Evolutionary conservation across 805 yeast genomes (phyloP).

Genomic region (Metschnikowia proteae): DNA sequence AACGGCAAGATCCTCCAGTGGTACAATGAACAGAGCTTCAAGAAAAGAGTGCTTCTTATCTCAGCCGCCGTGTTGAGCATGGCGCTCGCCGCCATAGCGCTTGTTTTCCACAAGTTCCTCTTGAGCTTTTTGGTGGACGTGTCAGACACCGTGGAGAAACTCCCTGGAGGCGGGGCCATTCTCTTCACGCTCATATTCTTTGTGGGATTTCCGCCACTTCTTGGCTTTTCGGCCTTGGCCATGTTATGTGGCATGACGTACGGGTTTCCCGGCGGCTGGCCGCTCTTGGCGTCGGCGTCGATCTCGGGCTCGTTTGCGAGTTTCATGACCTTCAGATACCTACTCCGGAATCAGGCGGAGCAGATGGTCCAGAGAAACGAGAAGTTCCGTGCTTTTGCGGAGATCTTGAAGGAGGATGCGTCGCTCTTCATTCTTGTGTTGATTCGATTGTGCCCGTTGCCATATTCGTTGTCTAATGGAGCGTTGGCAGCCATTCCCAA

Average conservation of each 20-base stretch:
- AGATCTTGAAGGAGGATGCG: conserved; percentile 67
- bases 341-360: conserved; percentile 55
- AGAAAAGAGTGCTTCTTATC: conserved; percentile 13
- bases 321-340: conserved; percentile 61
- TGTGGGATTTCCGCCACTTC: conserved; percentile 86
- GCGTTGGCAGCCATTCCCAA: conserved; percentile 88
- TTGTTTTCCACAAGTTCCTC: conserved; percentile 36
- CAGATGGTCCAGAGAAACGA: conserved; percentile 57
- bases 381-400: conserved; percentile 68
- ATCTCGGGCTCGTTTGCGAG: conserved; percentile 72
- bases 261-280: conserved; percentile 81
- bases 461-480: conserved; percentile 88
- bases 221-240: conserved; percentile 73
- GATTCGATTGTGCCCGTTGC: conserved; percentile 84
- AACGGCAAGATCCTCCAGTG: conserved; percentile 11
- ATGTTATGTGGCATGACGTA: conserved; percentile 74
- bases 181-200: conserved; percentile 52
- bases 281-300: conserved; percentile 64
- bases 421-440: conserved; percentile 61
- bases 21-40: conserved; percentile 18
- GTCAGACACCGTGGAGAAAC: conserved; percentile 44
- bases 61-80: conserved; percentile 18
- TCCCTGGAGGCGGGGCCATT: conserved; percentile 40
- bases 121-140: conserved; percentile 35
- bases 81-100: conserved; percentile 16